Evolutionary conservation across 345 rosid species (phyloP).

Genomic region (Salix brachista): DNA sequence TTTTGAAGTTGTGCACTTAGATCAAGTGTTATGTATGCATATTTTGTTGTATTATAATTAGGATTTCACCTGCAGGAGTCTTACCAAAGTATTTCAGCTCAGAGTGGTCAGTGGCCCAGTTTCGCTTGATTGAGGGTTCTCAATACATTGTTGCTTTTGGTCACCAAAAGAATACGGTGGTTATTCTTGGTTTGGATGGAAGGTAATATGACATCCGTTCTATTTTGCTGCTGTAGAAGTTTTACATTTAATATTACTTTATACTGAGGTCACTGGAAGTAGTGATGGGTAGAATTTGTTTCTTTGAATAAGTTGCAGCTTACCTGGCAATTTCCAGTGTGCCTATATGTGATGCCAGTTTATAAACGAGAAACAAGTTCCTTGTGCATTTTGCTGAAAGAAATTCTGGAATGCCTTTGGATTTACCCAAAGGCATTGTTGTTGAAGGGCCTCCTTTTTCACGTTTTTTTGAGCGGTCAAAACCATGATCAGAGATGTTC

Average conservation of each 20-base stretch:
- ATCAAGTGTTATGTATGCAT: too few species aligned
- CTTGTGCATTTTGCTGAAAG: too few species aligned
- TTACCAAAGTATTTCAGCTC: constrained; percentile 95
- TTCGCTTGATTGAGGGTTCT: constrained; percentile 78
- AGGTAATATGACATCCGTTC: constrained; percentile 43
- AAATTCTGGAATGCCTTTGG: too few species aligned
- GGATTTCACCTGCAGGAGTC: constrained; percentile 51
- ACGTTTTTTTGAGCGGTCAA: too few species aligned
- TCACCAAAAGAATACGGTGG: constrained; percentile 78
- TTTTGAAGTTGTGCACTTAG: not conserved
- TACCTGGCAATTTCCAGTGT: too few species aligned
- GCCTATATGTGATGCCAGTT: too few species aligned
- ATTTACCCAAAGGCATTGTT: too few species aligned
- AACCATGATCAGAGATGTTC: too few species aligned
- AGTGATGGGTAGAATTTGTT: not conserved
- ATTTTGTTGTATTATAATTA: not conserved
- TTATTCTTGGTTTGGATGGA: constrained; percentile 92
- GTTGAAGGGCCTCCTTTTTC: too few species aligned
- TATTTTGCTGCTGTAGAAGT: not conserved
- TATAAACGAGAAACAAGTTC: too few species aligned
- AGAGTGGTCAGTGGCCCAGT: constrained; percentile 96
- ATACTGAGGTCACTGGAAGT: not conserved
- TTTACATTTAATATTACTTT: not conserved
- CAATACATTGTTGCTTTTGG: constrained; percentile 88
- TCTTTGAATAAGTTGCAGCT: too few species aligned